Evolutionary conservation across 495 filamentous ascomycete species (phyloP).

Genomic region (Gamarada debralockiae): DNA sequence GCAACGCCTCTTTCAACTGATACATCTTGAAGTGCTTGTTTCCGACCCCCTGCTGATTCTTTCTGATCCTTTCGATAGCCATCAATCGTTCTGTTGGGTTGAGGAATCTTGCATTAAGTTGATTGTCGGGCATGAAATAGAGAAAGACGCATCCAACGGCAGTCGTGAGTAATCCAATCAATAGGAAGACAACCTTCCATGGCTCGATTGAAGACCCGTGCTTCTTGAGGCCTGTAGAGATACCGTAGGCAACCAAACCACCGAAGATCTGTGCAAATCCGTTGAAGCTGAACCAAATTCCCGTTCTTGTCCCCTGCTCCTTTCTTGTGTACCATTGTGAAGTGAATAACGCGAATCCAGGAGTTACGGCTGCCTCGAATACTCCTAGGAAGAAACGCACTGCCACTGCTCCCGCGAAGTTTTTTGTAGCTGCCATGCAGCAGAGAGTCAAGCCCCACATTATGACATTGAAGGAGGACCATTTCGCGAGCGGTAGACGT

Average conservation of each 20-base stretch:
- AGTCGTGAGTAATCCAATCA: slow-evolving; percentile 50
- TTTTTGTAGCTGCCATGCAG: slow-evolving; percentile 36
- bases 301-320: slow-evolving; percentile 48
- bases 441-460: slow-evolving; percentile 46
- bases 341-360: slow-evolving; percentile 60
- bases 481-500: slow-evolving; percentile 43
- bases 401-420: slow-evolving; percentile 20
- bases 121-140: slow-evolving; percentile 61
- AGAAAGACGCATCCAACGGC: slow-evolving; percentile 53
- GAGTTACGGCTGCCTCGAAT: slow-evolving; percentile 60
- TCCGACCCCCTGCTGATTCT: slow-evolving; percentile 64
- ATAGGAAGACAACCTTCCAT: slow-evolving; percentile 52
- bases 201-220: slow-evolving; percentile 30
- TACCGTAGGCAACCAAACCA: slow-evolving; percentile 52
- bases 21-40: slow-evolving; percentile 58
- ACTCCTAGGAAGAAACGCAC: slow-evolving; percentile 58
- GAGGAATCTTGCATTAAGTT: slow-evolving; percentile 58
- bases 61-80: slow-evolving; percentile 57
- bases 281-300: slow-evolving; percentile 42
- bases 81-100: slow-evolving; percentile 51
- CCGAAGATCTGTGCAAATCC: slow-evolving; percentile 44
- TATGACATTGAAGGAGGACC: slow-evolving; percentile 39
- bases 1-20: slow-evolving; percentile 52
- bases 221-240: slow-evolving; percentile 43
- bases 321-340: slow-evolving; percentile 61